phyloP scores from a whole-genome alignment of 2,329 filamentous ascomycete species.

The Trichophyton equinum region DNA sequence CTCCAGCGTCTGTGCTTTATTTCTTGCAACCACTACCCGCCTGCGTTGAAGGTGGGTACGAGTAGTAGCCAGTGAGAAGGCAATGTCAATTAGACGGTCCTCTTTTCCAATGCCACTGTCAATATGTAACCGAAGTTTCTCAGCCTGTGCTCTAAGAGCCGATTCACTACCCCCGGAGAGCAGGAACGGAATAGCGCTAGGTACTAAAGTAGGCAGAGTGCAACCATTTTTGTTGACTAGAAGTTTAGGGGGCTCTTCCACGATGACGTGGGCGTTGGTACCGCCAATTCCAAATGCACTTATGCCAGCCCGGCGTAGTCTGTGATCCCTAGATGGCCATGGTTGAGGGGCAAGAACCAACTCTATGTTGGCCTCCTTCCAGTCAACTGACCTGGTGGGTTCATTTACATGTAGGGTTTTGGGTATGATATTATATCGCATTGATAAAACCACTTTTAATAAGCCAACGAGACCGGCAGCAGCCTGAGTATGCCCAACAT shows the following conservation, averaged over 20 bases:
- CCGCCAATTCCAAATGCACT: slow-evolving; percentile 14
- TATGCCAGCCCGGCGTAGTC: slow-evolving; percentile 7
- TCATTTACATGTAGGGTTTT: slow-evolving; percentile 16
- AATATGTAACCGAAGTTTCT: slow-evolving; percentile 1
- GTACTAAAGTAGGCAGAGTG: neutral
- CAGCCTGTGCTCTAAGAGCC: neutral
- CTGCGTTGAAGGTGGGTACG: neutral
- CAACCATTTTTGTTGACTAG: slow-evolving; percentile 11
- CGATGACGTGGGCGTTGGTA: slow-evolving; percentile 12
- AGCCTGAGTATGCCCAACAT: slow-evolving; percentile 32
- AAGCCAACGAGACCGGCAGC: slow-evolving; percentile 23
- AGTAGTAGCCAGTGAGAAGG: slow-evolving; percentile 5
- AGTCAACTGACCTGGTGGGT: slow-evolving; percentile 1
- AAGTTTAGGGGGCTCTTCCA: slow-evolving; percentile 15
- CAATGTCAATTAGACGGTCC: slow-evolving; percentile 6
- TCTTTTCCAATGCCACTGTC: neutral
- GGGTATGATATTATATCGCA: slow-evolving; percentile 17
- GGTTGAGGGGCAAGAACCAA: slow-evolving; percentile 12
- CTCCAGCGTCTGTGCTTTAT: neutral
- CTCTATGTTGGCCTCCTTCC: slow-evolving; percentile 15
- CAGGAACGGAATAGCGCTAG: slow-evolving; percentile 2
- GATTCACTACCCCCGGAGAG: slow-evolving; percentile 3
- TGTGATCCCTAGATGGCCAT: neutral
- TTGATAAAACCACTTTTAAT: slow-evolving; percentile 20
- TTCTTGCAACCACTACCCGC: neutral